Base-by-base conservation (phyloP, 208 protist species). In the Wallacemonas collosoma region DNA sequence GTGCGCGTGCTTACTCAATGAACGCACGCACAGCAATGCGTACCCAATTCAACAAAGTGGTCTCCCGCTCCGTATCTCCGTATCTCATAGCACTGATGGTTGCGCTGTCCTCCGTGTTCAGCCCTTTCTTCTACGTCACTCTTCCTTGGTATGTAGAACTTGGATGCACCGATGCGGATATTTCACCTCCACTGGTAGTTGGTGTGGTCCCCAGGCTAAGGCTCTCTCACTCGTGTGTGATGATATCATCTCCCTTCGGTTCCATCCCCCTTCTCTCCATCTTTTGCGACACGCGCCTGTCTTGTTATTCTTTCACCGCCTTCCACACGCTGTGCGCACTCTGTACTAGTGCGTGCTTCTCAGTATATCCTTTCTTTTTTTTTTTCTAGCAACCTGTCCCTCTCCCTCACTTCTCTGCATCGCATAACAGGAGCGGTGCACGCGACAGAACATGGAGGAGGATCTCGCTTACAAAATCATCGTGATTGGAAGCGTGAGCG, bases 381-480 rank as follows among this genome's bases (percentile, higher is more conserved):
- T 1, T 26, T 26, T 15, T 51, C 26, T 26, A 26, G 26, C 26
- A 26, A 26, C 26, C 0, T 26, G 26, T 26, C 26, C 26, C 45
- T 72, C 53, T 64, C 51, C 63, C 9, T 58, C 54, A 38, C 17
- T 58, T 17, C 48, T 15, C 48, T 26, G 26, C 26, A 26, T 26
- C 26, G 26, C 26, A 26, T 0, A 26, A 26, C 26, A 26, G 26
- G 26, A 26, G 26, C 26, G 26, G 26, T 26, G 26, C 26, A 0
- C 26, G 26, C 26, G 26, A 26, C 26, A 26, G 26, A 60, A 35
- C 55, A 86, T 93, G 90, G 77, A 89, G 56, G 89, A 93, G 44
- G 90, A 97, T 40, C 75, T 95, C 7, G 79, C 84, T n/a, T 97
- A 93, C 87, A 97, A 97, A 68, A 86, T 97, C 53, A 93, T 97